phyloP scores from a whole-genome alignment of 176 grass and related monocot species.

The Areca catechu region DNA sequence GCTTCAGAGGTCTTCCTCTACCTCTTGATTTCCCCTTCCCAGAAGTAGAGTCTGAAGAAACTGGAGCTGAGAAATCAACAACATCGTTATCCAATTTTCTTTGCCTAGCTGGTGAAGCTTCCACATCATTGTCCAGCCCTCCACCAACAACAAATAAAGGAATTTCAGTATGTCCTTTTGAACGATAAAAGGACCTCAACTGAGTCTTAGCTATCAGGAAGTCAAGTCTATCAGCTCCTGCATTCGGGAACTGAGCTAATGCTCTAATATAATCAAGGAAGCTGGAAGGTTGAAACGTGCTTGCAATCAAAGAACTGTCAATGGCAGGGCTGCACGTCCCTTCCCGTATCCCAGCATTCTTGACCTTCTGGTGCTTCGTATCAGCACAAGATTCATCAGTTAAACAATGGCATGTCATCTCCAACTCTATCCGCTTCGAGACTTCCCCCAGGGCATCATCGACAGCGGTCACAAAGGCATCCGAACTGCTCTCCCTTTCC shows the following conservation, averaged over 20 bases:
- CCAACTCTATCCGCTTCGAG: conserved; percentile 38
- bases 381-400: conserved; percentile 3
- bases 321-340: conserved; percentile 19
- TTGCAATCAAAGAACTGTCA: conserved; percentile 34
- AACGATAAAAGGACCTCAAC: conserved; percentile 49
- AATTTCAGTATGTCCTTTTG: conserved; percentile 38
- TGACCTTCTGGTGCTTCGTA: conserved; percentile 2
- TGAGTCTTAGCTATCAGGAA: conserved; percentile 55
- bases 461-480: conserved; percentile 55
- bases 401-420: conserved; percentile 25
- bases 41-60: conserved; percentile 21
- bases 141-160: conserved; percentile 22
- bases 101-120: conserved; percentile 9
- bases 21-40: conserved; percentile 12
- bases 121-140: conserved; percentile 12
- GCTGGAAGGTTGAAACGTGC: conserved; percentile 23
- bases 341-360: conserved; percentile 51
- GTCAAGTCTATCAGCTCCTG: conserved; percentile 45
- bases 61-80: not conserved
- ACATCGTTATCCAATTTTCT: conserved; percentile 1
- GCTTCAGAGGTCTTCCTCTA: conserved; percentile 2
- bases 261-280: conserved; percentile 37
- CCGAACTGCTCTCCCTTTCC: conserved; percentile 52
- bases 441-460: conserved; percentile 60
- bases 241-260: conserved; percentile 41